These are phyloP conservation scores for Apiosordaria backusii DNA, from an alignment of 495 filamentous ascomycete genomes.

Conservation along the genomic window DNA sequence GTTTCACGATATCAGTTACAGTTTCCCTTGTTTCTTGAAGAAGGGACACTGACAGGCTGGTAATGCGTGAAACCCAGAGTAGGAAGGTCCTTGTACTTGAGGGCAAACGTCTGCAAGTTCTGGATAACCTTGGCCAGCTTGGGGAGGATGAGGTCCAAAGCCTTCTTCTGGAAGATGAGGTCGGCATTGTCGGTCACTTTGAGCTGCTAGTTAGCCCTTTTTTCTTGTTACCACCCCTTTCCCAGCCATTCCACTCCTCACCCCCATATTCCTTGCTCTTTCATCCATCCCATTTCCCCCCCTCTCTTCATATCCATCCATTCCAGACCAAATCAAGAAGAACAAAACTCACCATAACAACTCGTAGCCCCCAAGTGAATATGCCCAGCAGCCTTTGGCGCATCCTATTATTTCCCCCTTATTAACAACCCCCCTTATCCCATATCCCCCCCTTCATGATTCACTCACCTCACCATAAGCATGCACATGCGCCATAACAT, in stretches of 20 bases:
- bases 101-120: slow-evolving; percentile 73
- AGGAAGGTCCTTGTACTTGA: slow-evolving; percentile 64
- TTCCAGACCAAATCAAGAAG: background rate
- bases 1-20: background rate
- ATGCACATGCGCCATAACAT: slow-evolving; percentile 56
- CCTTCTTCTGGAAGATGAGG: slow-evolving; percentile 74
- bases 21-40: background rate
- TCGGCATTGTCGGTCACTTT: slow-evolving; percentile 80
- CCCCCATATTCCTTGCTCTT: background rate
- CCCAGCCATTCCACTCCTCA: too few species aligned
- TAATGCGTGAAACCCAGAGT: slow-evolving; percentile 82
- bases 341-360: slow-evolving; percentile 35
- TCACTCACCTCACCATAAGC: slow-evolving; percentile 66
- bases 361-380: slow-evolving; percentile 66
- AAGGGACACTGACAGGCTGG: slow-evolving; percentile 42
- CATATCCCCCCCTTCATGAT: background rate
- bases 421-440: background rate
- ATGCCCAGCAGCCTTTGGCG: slow-evolving; percentile 79
- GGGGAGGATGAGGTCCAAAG: slow-evolving; percentile 71
- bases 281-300: background rate
- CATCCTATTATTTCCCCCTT: slow-evolving; percentile 35
- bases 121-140: slow-evolving; percentile 83
- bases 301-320: background rate
- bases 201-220: slow-evolving; percentile 7
- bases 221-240: background rate